Conservation (phyloP, 2,329 filamentous ascomycete genomes). For the Pseudocercospora vitis region DNA sequence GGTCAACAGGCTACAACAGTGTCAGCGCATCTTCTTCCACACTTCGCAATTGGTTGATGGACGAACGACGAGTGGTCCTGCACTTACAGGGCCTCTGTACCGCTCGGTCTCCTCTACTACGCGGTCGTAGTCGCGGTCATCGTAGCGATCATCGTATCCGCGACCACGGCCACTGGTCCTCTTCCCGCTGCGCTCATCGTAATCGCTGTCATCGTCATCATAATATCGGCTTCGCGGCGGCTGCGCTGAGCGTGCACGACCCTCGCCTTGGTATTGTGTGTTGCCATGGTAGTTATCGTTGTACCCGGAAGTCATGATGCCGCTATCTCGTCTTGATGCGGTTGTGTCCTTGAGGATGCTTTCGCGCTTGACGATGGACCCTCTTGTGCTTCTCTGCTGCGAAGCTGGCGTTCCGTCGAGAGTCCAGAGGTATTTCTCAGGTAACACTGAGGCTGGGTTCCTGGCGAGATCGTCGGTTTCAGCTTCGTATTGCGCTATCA, state of each 20-base stretch:
- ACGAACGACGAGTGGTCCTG: constrained; percentile 33
- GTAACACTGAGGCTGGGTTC: constrained; percentile 28
- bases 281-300: constrained; percentile 29
- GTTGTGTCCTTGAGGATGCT: constrained; percentile 9
- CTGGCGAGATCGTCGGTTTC: constrained; percentile 35
- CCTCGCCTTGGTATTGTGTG: constrained; percentile 20
- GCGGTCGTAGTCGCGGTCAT: constrained; percentile 31
- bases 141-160: constrained; percentile 31
- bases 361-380: constrained; percentile 8
- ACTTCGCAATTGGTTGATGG: constrained; percentile 14
- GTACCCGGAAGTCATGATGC: constrained; percentile 29
- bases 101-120: constrained; percentile 35
- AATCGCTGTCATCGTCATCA: constrained; percentile 35
- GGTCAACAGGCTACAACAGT: constrained; percentile 27
- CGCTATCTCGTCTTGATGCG: constrained; percentile 25
- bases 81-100: constrained; percentile 37
- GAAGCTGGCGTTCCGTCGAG: constrained; percentile 10
- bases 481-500: constrained; percentile 33
- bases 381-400: neutral
- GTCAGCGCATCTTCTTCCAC: constrained; percentile 22
- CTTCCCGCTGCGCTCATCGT: constrained; percentile 33
- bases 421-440: constrained; percentile 20
- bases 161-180: constrained; percentile 25
- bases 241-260: constrained; percentile 32
- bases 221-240: constrained; percentile 32